Base-by-base conservation (phyloP, 1,284 basidiomycete species). In the Sporisorium iseilematis-ciliati region DNA sequence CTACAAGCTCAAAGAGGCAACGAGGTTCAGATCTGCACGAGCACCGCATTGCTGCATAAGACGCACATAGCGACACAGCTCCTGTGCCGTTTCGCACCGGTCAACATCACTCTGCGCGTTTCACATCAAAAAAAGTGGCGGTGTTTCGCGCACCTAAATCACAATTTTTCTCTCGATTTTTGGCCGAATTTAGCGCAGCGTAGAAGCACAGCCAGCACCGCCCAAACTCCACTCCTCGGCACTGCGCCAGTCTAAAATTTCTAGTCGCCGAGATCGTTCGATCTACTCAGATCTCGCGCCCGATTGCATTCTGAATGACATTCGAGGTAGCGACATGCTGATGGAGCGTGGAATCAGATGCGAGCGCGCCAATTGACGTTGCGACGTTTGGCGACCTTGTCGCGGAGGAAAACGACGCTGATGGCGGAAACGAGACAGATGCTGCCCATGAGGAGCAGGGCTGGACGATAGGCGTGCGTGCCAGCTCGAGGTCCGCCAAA, bases 391-490 rank as follows among this genome's bases (percentile, higher is more conserved):
- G 62, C 68, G n/a, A 65, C 68, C 35, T 65, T 61, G 42, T 35
- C 65, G 0, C 76, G 75, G 5, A 79, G 54, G 3, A 66, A 29
- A 10, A 66, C 35, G 18, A 79, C 60, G 42, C 61, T 62, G 29
- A 68, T 40, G 26, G 71, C 67, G 14, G 71, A 62, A 14, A 73
- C 23, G 6, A 79, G 43, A 31, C 65, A 66, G 41, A 79, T 69
- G 57, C 58, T 52, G 14, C 75, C 75, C 65, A 78, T 68, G 29
- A 75, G 45, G 4, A 78, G 48, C 8, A 78, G 56, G 3, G 76
- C 76, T 11, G 72, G 76, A 2, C 68, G 64, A 20, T 65, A 78
- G 0, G 75, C 67, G 2, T 62, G 31, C 0, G 72, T 71, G 42
- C 75, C 72, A 7, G 53, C 55, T 43, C 45, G 35, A 6, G 71